phyloP scores from a whole-genome alignment of 2,329 filamentous ascomycete genomes.

The Didymella lethalis region DNA sequence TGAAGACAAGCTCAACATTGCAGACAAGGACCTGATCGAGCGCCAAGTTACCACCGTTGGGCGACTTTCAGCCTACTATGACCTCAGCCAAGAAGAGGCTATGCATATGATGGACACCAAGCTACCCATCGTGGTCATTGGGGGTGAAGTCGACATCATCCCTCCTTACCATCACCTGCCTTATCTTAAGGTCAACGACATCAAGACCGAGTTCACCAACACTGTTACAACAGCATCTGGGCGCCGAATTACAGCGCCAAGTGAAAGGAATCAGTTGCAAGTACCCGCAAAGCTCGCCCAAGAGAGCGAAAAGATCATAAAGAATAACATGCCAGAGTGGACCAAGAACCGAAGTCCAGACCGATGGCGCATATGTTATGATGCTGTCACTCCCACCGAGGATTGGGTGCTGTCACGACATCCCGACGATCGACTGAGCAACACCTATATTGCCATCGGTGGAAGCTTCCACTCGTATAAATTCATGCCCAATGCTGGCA shows the following conservation, averaged over 20 bases:
- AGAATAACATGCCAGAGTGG: slow-evolving; percentile 45
- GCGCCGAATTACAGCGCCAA: slow-evolving; percentile 62
- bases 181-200: slow-evolving; percentile 68
- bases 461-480: slow-evolving; percentile 72
- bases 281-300: slow-evolving; percentile 54
- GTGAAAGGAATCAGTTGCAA: slow-evolving; percentile 55
- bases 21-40: slow-evolving; percentile 58
- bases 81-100: slow-evolving; percentile 59
- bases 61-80: slow-evolving; percentile 66
- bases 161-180: slow-evolving; percentile 57
- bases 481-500: slow-evolving; percentile 69
- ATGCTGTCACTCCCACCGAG: slow-evolving; percentile 68
- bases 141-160: slow-evolving; percentile 57
- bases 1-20: slow-evolving; percentile 54
- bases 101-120: slow-evolving; percentile 54
- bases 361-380: slow-evolving; percentile 63
- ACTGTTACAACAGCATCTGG: slow-evolving; percentile 58
- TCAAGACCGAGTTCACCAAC: slow-evolving; percentile 65
- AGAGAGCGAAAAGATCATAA: slow-evolving; percentile 48
- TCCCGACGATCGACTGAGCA: slow-evolving; percentile 58
- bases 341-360: slow-evolving; percentile 45
- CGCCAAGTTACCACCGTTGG: slow-evolving; percentile 66
- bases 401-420: slow-evolving; percentile 66
- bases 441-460: slow-evolving; percentile 67
- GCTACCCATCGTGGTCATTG: slow-evolving; percentile 64